A percentile compares a stretch with the other conserved stretches of the same genome.
phyloP scores from a whole-genome alignment of 495 filamentous ascomycete species.

The Trichoderma reesei region DNA sequence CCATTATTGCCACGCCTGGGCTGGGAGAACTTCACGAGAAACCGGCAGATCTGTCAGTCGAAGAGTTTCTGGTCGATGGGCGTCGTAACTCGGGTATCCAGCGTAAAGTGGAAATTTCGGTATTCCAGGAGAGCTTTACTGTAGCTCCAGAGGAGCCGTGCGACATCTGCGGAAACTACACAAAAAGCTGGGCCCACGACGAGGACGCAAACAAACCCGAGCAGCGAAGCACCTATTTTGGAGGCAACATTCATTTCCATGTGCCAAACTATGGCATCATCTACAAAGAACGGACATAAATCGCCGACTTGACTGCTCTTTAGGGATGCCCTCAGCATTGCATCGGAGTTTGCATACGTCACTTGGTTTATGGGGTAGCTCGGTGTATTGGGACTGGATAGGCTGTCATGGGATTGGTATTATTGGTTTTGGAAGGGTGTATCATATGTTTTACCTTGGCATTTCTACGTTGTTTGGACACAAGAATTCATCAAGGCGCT shows the following conservation, averaged over 20 bases:
- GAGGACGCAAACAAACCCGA: neutral
- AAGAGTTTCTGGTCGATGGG: neutral
- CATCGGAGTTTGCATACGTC: neutral
- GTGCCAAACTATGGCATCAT: neutral
- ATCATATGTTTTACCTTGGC: neutral
- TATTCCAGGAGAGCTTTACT: neutral
- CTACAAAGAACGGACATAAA: neutral
- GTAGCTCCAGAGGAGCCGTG: neutral
- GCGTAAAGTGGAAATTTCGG: neutral
- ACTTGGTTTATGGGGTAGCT: neutral
- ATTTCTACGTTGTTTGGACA: neutral
- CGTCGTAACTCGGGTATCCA: neutral
- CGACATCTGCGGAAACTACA: neutral
- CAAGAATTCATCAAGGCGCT: neutral
- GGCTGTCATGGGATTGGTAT: neutral
- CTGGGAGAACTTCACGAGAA: neutral
- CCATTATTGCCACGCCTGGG: neutral
- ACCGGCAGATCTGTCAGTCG: neutral
- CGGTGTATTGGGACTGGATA: neutral
- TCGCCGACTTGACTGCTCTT: neutral
- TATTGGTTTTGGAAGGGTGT: neutral
- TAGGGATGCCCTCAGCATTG: neutral
- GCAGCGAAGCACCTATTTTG: neutral
- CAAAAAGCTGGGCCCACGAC: neutral
- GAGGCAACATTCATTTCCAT: neutral